phyloP scores from a whole-genome alignment of 352 stramenopile genomes.

The Globisporangium echinulatum region DNA sequence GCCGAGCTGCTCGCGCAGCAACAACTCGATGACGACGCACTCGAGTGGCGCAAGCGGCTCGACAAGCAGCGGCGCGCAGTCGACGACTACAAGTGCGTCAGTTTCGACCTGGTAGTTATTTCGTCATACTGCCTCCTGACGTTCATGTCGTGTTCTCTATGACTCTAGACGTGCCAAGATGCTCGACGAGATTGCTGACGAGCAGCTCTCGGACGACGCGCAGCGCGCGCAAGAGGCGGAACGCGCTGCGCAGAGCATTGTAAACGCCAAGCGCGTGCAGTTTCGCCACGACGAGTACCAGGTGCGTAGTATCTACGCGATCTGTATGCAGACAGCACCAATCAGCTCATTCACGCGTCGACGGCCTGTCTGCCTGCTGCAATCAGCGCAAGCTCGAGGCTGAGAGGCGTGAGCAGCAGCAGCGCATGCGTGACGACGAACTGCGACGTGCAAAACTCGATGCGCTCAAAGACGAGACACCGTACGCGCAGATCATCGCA shows the following conservation, averaged over 20 bases:
- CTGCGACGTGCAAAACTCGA: constrained; percentile 41
- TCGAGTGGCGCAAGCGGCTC: constrained; percentile 32
- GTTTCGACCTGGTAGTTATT: neutral
- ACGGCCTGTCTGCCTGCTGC: neutral
- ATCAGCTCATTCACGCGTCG: neutral
- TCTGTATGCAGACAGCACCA: neutral
- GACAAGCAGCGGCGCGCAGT: constrained; percentile 44
- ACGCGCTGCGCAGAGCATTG: constrained; percentile 19
- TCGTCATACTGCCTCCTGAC: too few relatives aligned
- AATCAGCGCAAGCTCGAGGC: constrained; percentile 50
- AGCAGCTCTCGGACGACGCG: constrained; percentile 30
- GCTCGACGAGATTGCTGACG: constrained; percentile 36
- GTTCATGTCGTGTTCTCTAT: neutral
- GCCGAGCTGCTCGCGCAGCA: constrained; percentile 33
- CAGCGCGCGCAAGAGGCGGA: constrained; percentile 27
- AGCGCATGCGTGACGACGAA: constrained; percentile 21
- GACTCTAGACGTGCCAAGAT: constrained; percentile 25
- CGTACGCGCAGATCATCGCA: constrained; percentile 59
- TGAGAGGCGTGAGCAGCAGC: constrained; percentile 25
- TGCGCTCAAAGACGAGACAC: constrained; percentile 54
- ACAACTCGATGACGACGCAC: constrained; percentile 30
- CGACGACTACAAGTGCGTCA: constrained; percentile 47
- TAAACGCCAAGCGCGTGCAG: constrained; percentile 65
- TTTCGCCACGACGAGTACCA: constrained; percentile 52
- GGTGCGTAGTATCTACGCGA: constrained; percentile 16